These are phyloP conservation scores for Rosa rugosa DNA, from an alignment of 306 rosid species.

Conservation along the genomic window DNA sequence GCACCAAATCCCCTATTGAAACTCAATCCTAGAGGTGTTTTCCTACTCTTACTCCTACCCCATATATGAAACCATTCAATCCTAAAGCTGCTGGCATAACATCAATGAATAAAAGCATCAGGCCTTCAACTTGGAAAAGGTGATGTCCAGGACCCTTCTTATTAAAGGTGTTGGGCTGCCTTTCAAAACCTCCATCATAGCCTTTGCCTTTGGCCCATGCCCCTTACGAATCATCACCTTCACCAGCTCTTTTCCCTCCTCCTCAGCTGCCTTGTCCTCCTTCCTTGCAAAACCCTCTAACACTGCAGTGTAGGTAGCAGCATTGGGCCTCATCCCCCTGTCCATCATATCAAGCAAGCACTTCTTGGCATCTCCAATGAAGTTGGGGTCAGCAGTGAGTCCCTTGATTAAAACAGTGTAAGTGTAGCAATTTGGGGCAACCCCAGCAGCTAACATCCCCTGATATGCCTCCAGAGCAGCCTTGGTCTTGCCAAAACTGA, in stretches of 20 bases:
- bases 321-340: slow-evolving; percentile 67
- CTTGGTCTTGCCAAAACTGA: slow-evolving; percentile 26
- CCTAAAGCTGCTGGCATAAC: background rate
- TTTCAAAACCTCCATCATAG: slow-evolving; percentile 43
- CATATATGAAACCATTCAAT: background rate
- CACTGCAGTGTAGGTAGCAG: slow-evolving; percentile 47
- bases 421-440: slow-evolving; percentile 35
- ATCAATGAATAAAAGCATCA: background rate
- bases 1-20: background rate
- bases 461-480: slow-evolving; percentile 50
- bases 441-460: slow-evolving; percentile 69
- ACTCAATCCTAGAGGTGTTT: background rate
- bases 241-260: slow-evolving; percentile 50
- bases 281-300: slow-evolving; percentile 51
- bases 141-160: background rate
- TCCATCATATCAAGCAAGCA: slow-evolving; percentile 61
- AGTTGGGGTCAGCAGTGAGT: slow-evolving; percentile 29
- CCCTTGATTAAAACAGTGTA: background rate
- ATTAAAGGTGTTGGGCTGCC: slow-evolving; percentile 1
- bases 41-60: background rate
- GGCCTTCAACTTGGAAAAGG: background rate
- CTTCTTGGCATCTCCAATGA: slow-evolving; percentile 48
- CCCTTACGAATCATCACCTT: slow-evolving; percentile 49
- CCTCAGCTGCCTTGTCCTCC: slow-evolving; percentile 22
- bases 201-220: slow-evolving; percentile 55